Percentiles rank a stretch among this genome's conserved stretches.
Evolutionary conservation across 2,329 filamentous ascomycete species (phyloP).

Genomic region (Penicillium digitatum): DNA sequence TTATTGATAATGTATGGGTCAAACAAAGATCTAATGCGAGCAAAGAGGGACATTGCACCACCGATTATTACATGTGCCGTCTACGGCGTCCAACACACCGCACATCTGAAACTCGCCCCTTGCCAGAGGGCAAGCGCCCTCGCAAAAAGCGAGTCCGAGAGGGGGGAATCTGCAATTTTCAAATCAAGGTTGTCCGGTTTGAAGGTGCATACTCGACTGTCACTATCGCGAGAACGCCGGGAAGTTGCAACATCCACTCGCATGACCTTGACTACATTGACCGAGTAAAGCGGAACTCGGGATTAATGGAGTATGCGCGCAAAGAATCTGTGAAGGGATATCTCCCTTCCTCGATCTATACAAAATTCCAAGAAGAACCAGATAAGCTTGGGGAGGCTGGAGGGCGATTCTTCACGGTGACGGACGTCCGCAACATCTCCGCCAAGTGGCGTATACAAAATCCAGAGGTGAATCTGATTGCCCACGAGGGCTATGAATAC

Average conservation of each 20-base stretch:
- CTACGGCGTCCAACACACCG: constrained; percentile 41
- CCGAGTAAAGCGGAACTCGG: constrained; percentile 47
- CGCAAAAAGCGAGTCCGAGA: constrained; percentile 45
- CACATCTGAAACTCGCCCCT: constrained; percentile 39
- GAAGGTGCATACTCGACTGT: constrained; percentile 44
- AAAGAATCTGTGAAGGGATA: constrained; percentile 47
- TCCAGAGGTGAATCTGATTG: constrained; percentile 41
- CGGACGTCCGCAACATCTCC: constrained; percentile 48
- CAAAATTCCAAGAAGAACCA: constrained; percentile 46
- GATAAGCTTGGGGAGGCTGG: constrained; percentile 44
- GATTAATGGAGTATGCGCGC: constrained; percentile 46
- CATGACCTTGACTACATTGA: constrained; percentile 49
- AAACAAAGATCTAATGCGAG: constrained; percentile 44
- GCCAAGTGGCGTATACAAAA: constrained; percentile 48
- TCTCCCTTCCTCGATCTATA: constrained; percentile 48
- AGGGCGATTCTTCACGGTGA: constrained; percentile 46
- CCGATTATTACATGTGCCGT: constrained; percentile 49
- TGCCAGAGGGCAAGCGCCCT: constrained; percentile 45
- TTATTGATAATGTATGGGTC: constrained; percentile 51
- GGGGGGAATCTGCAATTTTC: constrained; percentile 46
- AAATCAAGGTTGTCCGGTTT: constrained; percentile 47
- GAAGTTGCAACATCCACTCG: constrained; percentile 40
- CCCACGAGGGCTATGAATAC: constrained; percentile 46
- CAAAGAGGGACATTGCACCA: constrained; percentile 41
- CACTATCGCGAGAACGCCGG: constrained; percentile 42